Percentiles rank a stretch among this genome's conserved stretches.
Evolutionary conservation across 306 rosid genomes (phyloP).

Genomic region (Styphnolobium japonicum): DNA sequence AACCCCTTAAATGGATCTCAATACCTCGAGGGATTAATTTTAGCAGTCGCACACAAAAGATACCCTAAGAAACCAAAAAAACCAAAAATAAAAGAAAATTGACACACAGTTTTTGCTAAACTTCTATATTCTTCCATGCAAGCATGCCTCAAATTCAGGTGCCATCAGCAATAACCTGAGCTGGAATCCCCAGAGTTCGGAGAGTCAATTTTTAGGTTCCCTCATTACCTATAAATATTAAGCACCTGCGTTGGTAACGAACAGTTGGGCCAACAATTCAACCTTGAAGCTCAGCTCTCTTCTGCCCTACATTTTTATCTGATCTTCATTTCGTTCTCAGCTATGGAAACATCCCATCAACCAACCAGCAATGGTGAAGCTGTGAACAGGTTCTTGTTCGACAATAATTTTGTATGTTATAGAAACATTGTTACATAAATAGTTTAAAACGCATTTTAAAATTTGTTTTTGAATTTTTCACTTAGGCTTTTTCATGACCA

Average conservation of each 20-base stretch:
- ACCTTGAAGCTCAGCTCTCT: neutral
- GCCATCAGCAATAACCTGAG: neutral
- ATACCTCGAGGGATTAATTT: too few species aligned
- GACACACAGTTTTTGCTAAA: too few species aligned
- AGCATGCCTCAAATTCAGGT: too few species aligned
- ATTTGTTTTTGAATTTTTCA: neutral
- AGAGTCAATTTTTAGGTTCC: slow-evolving; percentile 14
- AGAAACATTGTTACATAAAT: neutral
- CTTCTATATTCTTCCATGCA: too few species aligned
- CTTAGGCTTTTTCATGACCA: neutral
- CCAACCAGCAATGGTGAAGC: neutral
- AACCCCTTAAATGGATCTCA: too few species aligned
- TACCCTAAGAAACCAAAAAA: too few species aligned
- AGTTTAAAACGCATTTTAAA: neutral
- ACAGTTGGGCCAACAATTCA: neutral
- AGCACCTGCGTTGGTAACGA: neutral
- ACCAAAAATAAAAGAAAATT: too few species aligned
- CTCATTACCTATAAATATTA: neutral
- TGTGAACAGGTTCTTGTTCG: slow-evolving; percentile 4
- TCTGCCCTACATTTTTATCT: neutral
- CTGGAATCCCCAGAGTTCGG: neutral
- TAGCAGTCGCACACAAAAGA: too few species aligned
- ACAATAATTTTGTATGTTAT: neutral
- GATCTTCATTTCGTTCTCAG: neutral
- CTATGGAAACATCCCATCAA: neutral